These are phyloP conservation scores for Endocladia muricata DNA, from an alignment of 31 red algal species.

Conservation along the genomic window DNA sequence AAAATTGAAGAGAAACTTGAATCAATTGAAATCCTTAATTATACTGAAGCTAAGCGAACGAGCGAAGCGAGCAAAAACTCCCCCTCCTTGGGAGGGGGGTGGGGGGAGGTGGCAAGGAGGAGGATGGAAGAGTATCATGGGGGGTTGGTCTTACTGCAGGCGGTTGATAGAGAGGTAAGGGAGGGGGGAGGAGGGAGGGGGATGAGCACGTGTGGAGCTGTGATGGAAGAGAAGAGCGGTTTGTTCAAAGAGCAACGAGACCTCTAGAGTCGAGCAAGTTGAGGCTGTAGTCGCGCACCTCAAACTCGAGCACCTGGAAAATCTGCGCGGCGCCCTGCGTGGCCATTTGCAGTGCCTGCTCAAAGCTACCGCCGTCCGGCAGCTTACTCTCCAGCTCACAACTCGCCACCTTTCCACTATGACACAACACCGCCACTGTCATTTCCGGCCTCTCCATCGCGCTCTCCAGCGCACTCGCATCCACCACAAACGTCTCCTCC, in stretches of 20 bases:
- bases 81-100: no score
- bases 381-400: slow-evolving; percentile 32
- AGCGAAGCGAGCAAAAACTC: no score
- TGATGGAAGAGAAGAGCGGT: no score
- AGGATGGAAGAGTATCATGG: no score
- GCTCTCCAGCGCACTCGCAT: slow-evolving; percentile 62
- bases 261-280: slow-evolving; percentile 43
- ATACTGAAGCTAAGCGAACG: no score
- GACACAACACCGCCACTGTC: slow-evolving; percentile 27
- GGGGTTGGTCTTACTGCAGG: no score
- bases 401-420: slow-evolving; percentile 43
- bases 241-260: slow-evolving; percentile 44
- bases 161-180: no score
- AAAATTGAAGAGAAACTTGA: no score
- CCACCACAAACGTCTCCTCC: slow-evolving; percentile 54
- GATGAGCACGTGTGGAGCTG: no score
- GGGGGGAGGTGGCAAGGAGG: no score
- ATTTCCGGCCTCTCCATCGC: slow-evolving; percentile 45
- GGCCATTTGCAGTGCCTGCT: slow-evolving; percentile 33
- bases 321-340: slow-evolving; percentile 24
- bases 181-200: no score
- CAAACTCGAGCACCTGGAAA: slow-evolving; percentile 47
- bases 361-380: slow-evolving; percentile 1
- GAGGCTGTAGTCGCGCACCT: slow-evolving; percentile 33
- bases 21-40: no score